Conservation (phyloP, 352 stramenopile species). For the Globisporangium echinulatum region DNA sequence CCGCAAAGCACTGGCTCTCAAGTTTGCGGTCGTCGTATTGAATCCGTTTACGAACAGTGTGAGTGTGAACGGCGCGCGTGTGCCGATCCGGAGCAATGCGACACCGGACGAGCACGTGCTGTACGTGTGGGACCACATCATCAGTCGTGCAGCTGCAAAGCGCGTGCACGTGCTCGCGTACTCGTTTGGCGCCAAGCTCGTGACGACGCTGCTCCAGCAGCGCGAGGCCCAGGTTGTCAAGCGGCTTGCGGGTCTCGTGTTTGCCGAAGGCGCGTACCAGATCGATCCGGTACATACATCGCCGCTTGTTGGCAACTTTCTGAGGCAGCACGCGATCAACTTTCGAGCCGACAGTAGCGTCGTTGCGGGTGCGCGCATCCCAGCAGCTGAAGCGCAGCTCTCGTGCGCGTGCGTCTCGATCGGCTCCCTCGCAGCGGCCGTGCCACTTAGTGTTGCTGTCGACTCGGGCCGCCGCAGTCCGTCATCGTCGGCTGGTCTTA, state of each 20-base stretch:
- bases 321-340: conserved; percentile 62
- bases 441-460: not conserved
- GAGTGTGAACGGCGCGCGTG: conserved; percentile 42
- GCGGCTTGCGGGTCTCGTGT: conserved; percentile 55
- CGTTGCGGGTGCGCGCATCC: conserved; percentile 41
- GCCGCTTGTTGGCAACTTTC: conserved; percentile 49
- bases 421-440: conserved; percentile 31
- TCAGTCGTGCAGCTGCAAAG: conserved; percentile 45
- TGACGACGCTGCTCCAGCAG: conserved; percentile 59
- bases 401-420: conserved; percentile 63
- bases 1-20: conserved; percentile 29
- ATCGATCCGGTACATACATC: conserved; percentile 46
- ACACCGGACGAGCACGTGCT: conserved; percentile 63
- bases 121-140: conserved; percentile 75
- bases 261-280: conserved; percentile 58
- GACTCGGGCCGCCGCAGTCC: conserved; percentile 1
- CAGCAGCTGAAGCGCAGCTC: conserved; percentile 45
- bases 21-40: conserved; percentile 54
- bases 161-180: conserved; percentile 67
- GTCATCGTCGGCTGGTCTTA: not conserved
- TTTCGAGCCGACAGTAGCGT: conserved; percentile 56
- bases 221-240: conserved; percentile 49
- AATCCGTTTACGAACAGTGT: conserved; percentile 76
- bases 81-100: conserved; percentile 52
- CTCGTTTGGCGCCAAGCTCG: conserved; percentile 62